Percentiles rank a stretch among this genome's conserved stretches.
Evolutionary conservation across 2,329 filamentous ascomycete genomes (phyloP).

Genomic region (Teratosphaeria pseudoeucalypti): DNA sequence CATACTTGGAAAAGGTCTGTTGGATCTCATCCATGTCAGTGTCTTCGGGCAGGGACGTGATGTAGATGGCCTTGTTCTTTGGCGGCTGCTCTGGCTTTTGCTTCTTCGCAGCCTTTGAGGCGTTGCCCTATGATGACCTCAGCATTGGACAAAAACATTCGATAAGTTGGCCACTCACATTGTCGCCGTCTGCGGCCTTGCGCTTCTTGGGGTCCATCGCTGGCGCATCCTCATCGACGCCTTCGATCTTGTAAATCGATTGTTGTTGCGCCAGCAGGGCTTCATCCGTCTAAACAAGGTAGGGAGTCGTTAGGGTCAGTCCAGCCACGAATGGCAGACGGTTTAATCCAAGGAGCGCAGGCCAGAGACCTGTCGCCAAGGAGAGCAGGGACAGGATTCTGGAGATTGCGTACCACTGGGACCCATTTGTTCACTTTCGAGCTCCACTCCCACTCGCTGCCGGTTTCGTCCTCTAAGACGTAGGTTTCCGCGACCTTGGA

Average conservation of each 20-base stretch:
- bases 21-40: constrained; percentile 70
- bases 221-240: constrained; percentile 45
- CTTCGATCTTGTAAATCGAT: constrained; percentile 49
- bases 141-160: neutral
- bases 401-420: constrained; percentile 41
- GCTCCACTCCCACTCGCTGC: constrained; percentile 77
- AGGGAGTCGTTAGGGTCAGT: constrained; percentile 16
- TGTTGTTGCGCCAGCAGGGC: constrained; percentile 50
- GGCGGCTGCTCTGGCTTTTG: constrained; percentile 35
- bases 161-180: neutral
- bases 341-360: constrained; percentile 7
- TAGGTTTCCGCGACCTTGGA: constrained; percentile 67
- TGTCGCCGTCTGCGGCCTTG: constrained; percentile 27
- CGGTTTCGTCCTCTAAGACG: constrained; percentile 74
- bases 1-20: constrained; percentile 76
- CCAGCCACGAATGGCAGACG: constrained; percentile 1
- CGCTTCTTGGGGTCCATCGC: constrained; percentile 27
- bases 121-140: neutral
- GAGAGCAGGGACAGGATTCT: constrained; percentile 10
- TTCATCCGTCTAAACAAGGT: constrained; percentile 45
- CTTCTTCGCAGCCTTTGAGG: constrained; percentile 19
- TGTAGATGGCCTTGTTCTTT: constrained; percentile 77
- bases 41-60: constrained; percentile 76
- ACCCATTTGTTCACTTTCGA: constrained; percentile 63
- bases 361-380: constrained; percentile 11